These are phyloP conservation scores for Malus sieversii DNA, from an alignment of 306 rosid genomes.

Conservation along the genomic window DNA sequence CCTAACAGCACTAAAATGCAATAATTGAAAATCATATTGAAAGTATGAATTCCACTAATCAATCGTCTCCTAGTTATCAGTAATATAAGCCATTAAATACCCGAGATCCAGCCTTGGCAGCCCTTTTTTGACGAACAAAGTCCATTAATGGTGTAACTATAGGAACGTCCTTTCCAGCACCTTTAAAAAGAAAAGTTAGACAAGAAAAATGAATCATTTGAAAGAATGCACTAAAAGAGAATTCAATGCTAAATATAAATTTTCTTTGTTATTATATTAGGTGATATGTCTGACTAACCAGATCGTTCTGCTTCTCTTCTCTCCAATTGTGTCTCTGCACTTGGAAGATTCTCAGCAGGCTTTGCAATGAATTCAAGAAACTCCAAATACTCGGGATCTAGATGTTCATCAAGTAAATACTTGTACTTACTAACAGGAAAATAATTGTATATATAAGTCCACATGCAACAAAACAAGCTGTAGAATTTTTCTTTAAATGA, in stretches of 20 bases:
- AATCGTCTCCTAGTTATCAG: background rate
- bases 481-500: background rate
- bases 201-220: background rate
- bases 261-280: background rate
- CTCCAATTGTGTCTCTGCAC: conserved; percentile 75
- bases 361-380: conserved; percentile 62
- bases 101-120: conserved; percentile 61
- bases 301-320: conserved; percentile 69
- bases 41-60: background rate
- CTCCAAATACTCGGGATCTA: conserved; percentile 71
- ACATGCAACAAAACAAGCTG: conserved; percentile 5
- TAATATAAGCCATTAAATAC: conserved; percentile 22
- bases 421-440: conserved; percentile 34
- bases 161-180: conserved; percentile 50
- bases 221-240: background rate
- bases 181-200: conserved; percentile 23
- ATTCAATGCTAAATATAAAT: background rate
- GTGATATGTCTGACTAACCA: conserved; percentile 37
- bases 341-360: conserved; percentile 76
- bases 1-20: background rate
- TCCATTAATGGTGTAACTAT: conserved; percentile 75
- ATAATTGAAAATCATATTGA: background rate
- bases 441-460: conserved; percentile 17
- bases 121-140: conserved; percentile 75
- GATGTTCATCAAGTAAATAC: conserved; percentile 38